Conservation (phyloP, 345 rosid genomes). For the Dimocarpus longan region DNA sequence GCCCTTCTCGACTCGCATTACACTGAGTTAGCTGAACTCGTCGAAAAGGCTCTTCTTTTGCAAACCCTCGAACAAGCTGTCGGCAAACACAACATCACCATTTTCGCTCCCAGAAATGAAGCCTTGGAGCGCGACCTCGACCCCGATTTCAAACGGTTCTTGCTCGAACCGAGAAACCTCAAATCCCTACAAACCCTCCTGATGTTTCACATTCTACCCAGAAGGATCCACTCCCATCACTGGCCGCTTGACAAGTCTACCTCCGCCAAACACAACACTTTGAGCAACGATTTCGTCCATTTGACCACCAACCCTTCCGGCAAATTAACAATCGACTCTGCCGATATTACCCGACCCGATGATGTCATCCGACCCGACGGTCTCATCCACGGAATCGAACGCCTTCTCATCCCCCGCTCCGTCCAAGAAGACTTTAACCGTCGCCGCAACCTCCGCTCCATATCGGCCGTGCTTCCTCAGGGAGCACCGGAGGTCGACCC, state of each 20-base stretch:
- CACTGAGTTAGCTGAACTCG: constrained; percentile 84
- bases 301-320: constrained; percentile 44
- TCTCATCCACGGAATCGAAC: constrained; percentile 66
- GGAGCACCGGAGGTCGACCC: constrained; percentile 83
- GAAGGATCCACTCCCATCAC: constrained; percentile 48
- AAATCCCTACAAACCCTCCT: constrained; percentile 75
- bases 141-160: constrained; percentile 87
- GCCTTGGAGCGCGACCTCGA: constrained; percentile 84
- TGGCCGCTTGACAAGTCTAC: constrained; percentile 47
- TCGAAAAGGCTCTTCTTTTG: constrained; percentile 90
- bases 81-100: constrained; percentile 77
- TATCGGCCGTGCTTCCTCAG: constrained; percentile 64
- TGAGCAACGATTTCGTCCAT: constrained; percentile 49
- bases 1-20: constrained; percentile 96
- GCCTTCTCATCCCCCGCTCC: constrained; percentile 60
- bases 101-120: constrained; percentile 88
- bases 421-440: constrained; percentile 71
- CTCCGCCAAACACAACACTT: constrained; percentile 43
- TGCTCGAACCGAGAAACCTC: constrained; percentile 89
- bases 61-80: constrained; percentile 89
- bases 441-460: constrained; percentile 58
- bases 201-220: constrained; percentile 76
- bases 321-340: constrained; percentile 42
- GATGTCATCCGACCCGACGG: constrained; percentile 71
- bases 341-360: constrained; percentile 46